Conservation (phyloP, 352 stramenopile species). For the Phytophthora fragariaefolia region DNA sequence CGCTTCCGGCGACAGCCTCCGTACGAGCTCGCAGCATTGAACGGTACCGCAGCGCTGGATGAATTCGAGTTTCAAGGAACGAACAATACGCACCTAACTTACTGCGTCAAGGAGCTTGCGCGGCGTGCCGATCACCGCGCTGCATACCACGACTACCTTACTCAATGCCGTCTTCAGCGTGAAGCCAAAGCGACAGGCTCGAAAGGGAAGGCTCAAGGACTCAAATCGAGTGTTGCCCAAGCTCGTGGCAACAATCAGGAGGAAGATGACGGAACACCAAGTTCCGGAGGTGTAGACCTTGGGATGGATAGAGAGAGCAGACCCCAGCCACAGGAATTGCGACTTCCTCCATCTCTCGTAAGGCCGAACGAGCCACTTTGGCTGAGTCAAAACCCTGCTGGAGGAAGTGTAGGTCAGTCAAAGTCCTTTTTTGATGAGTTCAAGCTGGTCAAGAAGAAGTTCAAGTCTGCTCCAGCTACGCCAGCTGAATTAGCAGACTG, state of each 20-base stretch:
- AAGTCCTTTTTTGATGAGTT: constrained; percentile 84
- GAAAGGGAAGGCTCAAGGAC: constrained; percentile 36
- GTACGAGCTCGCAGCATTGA: constrained; percentile 66
- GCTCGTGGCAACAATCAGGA: constrained; percentile 43
- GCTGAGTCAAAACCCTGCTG: constrained; percentile 41
- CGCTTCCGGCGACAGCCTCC: constrained; percentile 68
- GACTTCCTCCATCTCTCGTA: constrained; percentile 48
- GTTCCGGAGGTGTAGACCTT: constrained; percentile 49
- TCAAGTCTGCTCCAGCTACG: constrained; percentile 87
- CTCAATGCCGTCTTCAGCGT: constrained; percentile 45
- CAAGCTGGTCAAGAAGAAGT: constrained; percentile 93
- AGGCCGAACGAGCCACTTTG: constrained; percentile 70
- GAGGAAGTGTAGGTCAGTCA: constrained; percentile 21
- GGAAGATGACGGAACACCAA: constrained; percentile 28
- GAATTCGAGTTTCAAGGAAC: constrained; percentile 86
- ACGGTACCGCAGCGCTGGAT: constrained; percentile 75
- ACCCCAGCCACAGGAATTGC: constrained; percentile 50
- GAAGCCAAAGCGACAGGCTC: constrained; percentile 38
- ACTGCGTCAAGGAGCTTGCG: constrained; percentile 84
- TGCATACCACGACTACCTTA: constrained; percentile 76
- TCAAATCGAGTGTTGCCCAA: constrained; percentile 61
- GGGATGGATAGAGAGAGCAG: constrained; percentile 66
- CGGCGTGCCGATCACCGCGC: constrained; percentile 70
- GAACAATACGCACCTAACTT: constrained; percentile 87
- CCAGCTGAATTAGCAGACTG: constrained; percentile 93